Conservation (phyloP, 2,329 filamentous ascomycete genomes). For the Rutstroemia sp. region DNA sequence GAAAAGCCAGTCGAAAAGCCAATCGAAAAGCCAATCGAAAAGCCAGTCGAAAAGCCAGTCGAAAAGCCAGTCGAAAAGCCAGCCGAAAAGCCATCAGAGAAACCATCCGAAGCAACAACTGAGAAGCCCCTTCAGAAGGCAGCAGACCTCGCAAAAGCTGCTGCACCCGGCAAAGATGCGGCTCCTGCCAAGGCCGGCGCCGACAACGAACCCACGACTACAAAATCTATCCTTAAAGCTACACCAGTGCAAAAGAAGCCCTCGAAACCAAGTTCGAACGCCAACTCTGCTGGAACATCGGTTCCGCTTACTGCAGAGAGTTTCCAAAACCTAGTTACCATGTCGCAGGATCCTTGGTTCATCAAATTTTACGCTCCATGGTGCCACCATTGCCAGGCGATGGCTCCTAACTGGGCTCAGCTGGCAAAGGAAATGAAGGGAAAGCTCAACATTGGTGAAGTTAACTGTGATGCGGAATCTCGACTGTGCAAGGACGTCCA, state of each 20-base stretch:
- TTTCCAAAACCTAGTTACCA: constrained; percentile 80
- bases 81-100: not conserved
- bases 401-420: constrained; percentile 84
- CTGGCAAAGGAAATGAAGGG: constrained; percentile 88
- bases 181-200: not conserved
- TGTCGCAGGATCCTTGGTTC: constrained; percentile 89
- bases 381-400: constrained; percentile 91
- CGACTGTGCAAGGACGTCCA: constrained; percentile 88
- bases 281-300: constrained; percentile 72
- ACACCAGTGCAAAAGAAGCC: constrained; percentile 35
- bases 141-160: not conserved
- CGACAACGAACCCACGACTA: constrained; percentile 4
- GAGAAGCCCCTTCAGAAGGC: constrained; percentile 1
- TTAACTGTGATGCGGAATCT: constrained; percentile 84
- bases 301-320: constrained; percentile 71
- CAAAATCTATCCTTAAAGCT: constrained; percentile 17
- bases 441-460: constrained; percentile 85
- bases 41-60: not conserved
- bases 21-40: not conserved
- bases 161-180: not conserved
- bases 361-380: constrained; percentile 98
- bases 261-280: constrained; percentile 44
- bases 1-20: not conserved
- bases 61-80: not conserved
- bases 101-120: not conserved